Evolutionary conservation across 2,329 filamentous ascomycete species (phyloP).

Genomic region (Diatrype stigma): DNA sequence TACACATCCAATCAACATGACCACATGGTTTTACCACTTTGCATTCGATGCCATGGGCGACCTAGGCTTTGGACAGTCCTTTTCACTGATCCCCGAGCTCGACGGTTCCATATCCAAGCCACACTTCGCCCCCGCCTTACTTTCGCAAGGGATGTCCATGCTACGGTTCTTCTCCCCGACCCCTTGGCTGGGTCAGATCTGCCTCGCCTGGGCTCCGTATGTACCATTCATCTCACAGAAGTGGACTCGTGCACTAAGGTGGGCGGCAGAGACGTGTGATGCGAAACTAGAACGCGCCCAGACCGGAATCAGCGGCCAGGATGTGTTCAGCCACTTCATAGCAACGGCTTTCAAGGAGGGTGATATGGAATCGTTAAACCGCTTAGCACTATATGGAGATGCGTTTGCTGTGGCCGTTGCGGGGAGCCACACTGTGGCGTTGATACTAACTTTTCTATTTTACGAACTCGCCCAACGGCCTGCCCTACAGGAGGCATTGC

Average conservation of each 20-base stretch:
- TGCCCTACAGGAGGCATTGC: slow-evolving; percentile 3
- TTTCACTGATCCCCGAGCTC: slow-evolving; percentile 1
- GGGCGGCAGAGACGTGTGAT: slow-evolving; percentile 9
- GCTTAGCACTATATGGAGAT: slow-evolving; percentile 10
- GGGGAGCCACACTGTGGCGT: slow-evolving; percentile 10
- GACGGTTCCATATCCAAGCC: neutral
- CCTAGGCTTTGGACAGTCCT: slow-evolving; percentile 5
- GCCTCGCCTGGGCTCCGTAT: slow-evolving; percentile 2
- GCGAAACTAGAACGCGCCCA: neutral
- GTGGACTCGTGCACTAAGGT: slow-evolving; percentile 3
- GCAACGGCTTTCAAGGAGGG: neutral
- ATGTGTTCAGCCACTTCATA: slow-evolving; percentile 10
- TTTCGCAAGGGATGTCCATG: slow-evolving; percentile 3
- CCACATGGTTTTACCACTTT: slow-evolving; percentile 9
- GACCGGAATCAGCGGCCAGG: neutral
- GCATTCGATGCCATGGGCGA: slow-evolving; percentile 11
- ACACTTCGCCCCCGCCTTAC: slow-evolving; percentile 1
- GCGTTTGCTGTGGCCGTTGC: slow-evolving; percentile 7
- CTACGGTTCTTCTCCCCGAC: slow-evolving; percentile 7
- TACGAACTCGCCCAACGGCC: slow-evolving; percentile 6
- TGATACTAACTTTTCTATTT: slow-evolving; percentile 6
- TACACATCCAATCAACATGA: slow-evolving; percentile 2
- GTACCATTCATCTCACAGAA: slow-evolving; percentile 2
- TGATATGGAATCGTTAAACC: slow-evolving; percentile 6
- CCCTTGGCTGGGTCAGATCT: slow-evolving; percentile 6